Conservation (phyloP, 768 basidiomycete genomes). For the Kwoniella europaea region DNA sequence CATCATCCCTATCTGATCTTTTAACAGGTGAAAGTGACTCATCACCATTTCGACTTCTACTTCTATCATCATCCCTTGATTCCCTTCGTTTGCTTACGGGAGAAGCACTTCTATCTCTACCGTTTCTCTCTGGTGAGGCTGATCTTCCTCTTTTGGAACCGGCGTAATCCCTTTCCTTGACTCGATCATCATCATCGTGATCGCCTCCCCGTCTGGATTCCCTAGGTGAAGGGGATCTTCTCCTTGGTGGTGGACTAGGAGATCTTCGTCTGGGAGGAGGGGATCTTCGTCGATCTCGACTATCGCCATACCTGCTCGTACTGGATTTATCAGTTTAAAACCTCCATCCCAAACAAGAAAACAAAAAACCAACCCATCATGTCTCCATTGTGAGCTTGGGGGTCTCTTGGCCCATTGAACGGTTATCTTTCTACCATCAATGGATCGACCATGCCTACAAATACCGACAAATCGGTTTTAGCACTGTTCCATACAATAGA, state of each 20-base stretch:
- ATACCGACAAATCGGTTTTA: background rate
- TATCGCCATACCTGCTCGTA: conserved; percentile 8
- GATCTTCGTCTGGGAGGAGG: conserved; percentile 35
- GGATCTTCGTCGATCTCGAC: conserved; percentile 28
- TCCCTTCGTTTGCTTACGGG: conserved; percentile 18
- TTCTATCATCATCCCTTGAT: conserved; percentile 16
- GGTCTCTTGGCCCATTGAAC: conserved; percentile 75
- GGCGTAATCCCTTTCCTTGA: conserved; percentile 58
- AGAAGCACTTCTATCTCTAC: conserved; percentile 20
- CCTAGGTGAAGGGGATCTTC: conserved; percentile 5
- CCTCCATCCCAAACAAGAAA: background rate
- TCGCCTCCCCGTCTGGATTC: conserved; percentile 1
- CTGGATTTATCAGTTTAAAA: background rate
- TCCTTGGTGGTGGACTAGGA: conserved; percentile 32
- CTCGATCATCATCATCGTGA: conserved; percentile 37
- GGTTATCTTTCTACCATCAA: conserved; percentile 75
- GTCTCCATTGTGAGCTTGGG: conserved; percentile 81
- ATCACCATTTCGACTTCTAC: conserved; percentile 13
- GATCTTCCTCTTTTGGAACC: conserved; percentile 46
- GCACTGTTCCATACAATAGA: background rate
- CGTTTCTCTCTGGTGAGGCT: conserved; percentile 52
- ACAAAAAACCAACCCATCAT: conserved; percentile 61
- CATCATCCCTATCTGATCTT: conserved; percentile 41
- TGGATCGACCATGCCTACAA: conserved; percentile 73
- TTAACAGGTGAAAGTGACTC: conserved; percentile 7